Conservation (phyloP, 805 yeast species). For the Sugiyamaella marilandica region DNA sequence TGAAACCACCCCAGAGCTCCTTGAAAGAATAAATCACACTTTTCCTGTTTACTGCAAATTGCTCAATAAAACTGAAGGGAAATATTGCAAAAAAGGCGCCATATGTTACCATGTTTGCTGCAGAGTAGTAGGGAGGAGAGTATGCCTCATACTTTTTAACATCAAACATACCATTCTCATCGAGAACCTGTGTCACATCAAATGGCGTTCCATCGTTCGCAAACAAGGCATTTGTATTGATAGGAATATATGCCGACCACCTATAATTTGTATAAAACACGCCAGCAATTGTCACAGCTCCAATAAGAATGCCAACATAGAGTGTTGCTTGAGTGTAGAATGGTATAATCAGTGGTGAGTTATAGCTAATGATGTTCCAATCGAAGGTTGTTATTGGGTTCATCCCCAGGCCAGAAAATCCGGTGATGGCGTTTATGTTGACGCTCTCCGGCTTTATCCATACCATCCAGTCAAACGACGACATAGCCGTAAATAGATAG, state of each 20-base stretch:
- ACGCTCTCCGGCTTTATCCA: slow-evolving; percentile 55
- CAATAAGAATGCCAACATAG: slow-evolving; percentile 43
- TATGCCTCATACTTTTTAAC: slow-evolving; percentile 47
- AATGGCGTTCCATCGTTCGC: slow-evolving; percentile 49
- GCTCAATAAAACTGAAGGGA: slow-evolving; percentile 50
- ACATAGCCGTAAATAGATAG: slow-evolving; percentile 56
- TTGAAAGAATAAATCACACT: slow-evolving; percentile 8
- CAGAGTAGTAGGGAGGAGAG: slow-evolving; percentile 66
- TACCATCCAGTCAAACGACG: slow-evolving; percentile 58
- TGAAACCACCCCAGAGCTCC: slow-evolving; percentile 13
- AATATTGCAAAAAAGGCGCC: slow-evolving; percentile 55
- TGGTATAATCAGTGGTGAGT: slow-evolving; percentile 41
- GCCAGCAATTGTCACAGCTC: slow-evolving; percentile 32
- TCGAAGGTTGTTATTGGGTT: slow-evolving; percentile 47
- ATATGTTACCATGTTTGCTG: slow-evolving; percentile 41
- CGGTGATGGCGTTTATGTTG: slow-evolving; percentile 57
- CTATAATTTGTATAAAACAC: slow-evolving; percentile 53
- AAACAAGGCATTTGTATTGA: slow-evolving; percentile 49
- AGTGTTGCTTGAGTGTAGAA: slow-evolving; percentile 35
- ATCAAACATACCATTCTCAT: slow-evolving; percentile 40
- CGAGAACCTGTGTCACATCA: slow-evolving; percentile 42
- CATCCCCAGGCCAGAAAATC: slow-evolving; percentile 46
- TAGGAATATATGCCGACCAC: slow-evolving; percentile 59
- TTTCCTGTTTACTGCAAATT: slow-evolving; percentile 17
- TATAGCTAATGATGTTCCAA: slow-evolving; percentile 35